These are phyloP conservation scores for Penicillium coprophilum DNA, from an alignment of 495 filamentous ascomycete genomes.

Conservation along the genomic window DNA sequence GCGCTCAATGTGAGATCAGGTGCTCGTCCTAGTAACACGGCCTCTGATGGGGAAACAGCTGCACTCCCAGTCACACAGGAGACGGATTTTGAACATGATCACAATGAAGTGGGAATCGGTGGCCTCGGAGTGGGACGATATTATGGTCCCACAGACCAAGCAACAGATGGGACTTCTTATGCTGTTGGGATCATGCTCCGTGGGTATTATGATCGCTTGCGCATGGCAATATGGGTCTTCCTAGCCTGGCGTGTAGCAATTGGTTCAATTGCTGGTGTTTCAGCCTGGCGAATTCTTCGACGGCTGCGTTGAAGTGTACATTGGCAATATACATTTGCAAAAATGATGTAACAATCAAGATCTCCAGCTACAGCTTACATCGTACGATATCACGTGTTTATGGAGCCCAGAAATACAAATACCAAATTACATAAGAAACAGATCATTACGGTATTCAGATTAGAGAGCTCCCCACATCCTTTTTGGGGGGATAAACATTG, in stretches of 20 bases:
- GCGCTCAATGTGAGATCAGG: constrained; percentile 39
- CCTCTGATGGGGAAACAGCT: constrained; percentile 42
- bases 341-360: not conserved
- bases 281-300: constrained; percentile 34
- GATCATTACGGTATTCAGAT: constrained; percentile 7
- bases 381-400: not conserved
- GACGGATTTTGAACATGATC: constrained; percentile 23
- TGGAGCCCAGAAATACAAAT: constrained; percentile 1
- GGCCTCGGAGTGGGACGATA: constrained; percentile 49
- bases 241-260: constrained; percentile 39
- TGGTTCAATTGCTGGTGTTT: constrained; percentile 35
- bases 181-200: constrained; percentile 64
- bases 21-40: constrained; percentile 40
- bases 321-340: constrained; percentile 5
- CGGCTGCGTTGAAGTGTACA: constrained; percentile 17
- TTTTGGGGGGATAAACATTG: not conserved
- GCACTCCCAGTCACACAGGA: constrained; percentile 38
- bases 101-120: constrained; percentile 46
- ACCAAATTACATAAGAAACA: constrained; percentile 3
- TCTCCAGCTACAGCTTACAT: not conserved
- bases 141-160: constrained; percentile 35
- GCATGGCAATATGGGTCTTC: constrained; percentile 57
- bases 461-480: constrained; percentile 2
- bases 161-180: constrained; percentile 32
- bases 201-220: constrained; percentile 67